These are phyloP conservation scores for Castanea sativa DNA, from an alignment of 306 rosid species.

Conservation along the genomic window DNA sequence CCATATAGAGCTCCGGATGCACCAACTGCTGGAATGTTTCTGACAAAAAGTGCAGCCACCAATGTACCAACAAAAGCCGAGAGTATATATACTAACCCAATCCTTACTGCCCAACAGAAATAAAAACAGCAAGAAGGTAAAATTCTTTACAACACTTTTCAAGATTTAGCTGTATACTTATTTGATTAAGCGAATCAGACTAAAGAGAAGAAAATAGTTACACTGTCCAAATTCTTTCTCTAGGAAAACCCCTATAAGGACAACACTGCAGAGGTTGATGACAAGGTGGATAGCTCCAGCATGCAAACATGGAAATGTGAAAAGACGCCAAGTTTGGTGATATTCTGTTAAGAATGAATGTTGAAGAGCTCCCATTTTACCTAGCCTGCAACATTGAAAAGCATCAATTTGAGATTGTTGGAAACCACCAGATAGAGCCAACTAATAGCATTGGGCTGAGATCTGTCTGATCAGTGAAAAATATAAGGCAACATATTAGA, in stretches of 20 bases:
- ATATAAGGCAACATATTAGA: no score
- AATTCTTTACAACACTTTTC: slow-evolving; percentile 11
- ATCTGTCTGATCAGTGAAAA: neutral
- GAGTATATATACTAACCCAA: slow-evolving; percentile 67
- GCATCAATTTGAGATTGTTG: neutral
- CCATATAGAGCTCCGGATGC: slow-evolving; percentile 83
- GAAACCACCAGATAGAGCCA: slow-evolving; percentile 1
- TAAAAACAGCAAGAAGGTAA: slow-evolving; percentile 5
- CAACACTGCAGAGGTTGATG: slow-evolving; percentile 68
- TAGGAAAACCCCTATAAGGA: slow-evolving; percentile 67
- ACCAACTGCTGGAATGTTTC: slow-evolving; percentile 61
- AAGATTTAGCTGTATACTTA: neutral
- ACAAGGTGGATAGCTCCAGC: slow-evolving; percentile 80
- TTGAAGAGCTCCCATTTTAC: slow-evolving; percentile 81
- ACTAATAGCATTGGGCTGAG: neutral
- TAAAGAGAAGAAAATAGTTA: slow-evolving; percentile 16
- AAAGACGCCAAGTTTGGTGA: slow-evolving; percentile 82
- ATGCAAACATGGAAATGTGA: slow-evolving; percentile 75
- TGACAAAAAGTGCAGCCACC: slow-evolving; percentile 84
- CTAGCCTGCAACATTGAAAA: slow-evolving; percentile 52
- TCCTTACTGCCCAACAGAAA: slow-evolving; percentile 56
- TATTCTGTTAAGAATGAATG: slow-evolving; percentile 38
- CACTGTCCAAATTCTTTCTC: slow-evolving; percentile 80
- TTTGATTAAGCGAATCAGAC: slow-evolving; percentile 16
- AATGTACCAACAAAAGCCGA: slow-evolving; percentile 74